Evolutionary conservation across 2,329 filamentous ascomycete species (phyloP).

Genomic region (Hortaea sp.): DNA sequence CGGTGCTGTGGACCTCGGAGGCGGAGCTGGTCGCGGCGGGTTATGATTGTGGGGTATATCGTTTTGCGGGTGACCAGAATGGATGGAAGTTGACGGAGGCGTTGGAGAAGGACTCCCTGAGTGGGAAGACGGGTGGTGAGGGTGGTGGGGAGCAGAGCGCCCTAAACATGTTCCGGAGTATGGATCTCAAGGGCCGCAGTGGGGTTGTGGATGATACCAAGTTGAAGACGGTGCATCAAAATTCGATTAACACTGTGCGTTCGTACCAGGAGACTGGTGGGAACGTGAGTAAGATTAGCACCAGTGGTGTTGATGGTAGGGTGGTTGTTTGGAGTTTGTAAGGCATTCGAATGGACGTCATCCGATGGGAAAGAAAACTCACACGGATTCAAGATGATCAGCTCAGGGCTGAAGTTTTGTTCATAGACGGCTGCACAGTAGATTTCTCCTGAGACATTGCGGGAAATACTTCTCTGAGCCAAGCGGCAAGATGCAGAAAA

Average conservation of each 20-base stretch:
- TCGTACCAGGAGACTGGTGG: slow-evolving; percentile 56
- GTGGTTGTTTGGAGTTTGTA: slow-evolving; percentile 39
- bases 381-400: too few species aligned
- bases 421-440: too few species aligned
- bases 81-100: slow-evolving; percentile 72
- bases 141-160: slow-evolving; percentile 78
- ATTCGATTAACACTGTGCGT: slow-evolving; percentile 81
- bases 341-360: too few species aligned
- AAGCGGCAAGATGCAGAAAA: too few species aligned
- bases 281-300: slow-evolving; percentile 66
- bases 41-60: slow-evolving; percentile 80
- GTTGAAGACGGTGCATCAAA: slow-evolving; percentile 91
- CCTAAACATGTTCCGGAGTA: slow-evolving; percentile 95
- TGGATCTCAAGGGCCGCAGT: slow-evolving; percentile 91
- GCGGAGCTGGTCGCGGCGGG: slow-evolving; percentile 91
- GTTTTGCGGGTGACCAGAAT: slow-evolving; percentile 64
- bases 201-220: slow-evolving; percentile 71
- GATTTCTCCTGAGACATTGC: too few species aligned
- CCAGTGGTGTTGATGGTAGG: slow-evolving; percentile 38
- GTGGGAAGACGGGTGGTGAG: slow-evolving; percentile 1
- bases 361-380: too few species aligned
- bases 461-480: too few species aligned
- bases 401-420: too few species aligned
- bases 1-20: slow-evolving; percentile 84
- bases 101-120: slow-evolving; percentile 52